These are phyloP conservation scores for Dianthus caryophyllus DNA, from an alignment of 148 eudicot species.

Conservation along the genomic window DNA sequence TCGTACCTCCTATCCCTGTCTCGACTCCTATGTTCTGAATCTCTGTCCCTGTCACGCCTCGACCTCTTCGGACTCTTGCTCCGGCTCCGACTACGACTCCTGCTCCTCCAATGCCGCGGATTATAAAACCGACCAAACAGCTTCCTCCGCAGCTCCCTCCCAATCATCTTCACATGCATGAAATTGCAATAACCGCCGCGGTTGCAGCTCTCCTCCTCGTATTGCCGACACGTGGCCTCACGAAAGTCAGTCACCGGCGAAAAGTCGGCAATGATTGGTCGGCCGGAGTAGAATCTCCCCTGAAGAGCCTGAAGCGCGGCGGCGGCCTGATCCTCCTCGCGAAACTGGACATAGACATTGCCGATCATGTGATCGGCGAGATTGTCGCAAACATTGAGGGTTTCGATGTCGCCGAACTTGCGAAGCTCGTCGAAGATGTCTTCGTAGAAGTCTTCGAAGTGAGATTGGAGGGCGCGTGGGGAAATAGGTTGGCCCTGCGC, in stretches of 20 bases:
- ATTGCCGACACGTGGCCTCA: conserved; percentile 72
- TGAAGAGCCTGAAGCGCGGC: conserved; percentile 44
- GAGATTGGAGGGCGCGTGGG: conserved; percentile 47
- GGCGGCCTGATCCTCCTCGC: conserved; percentile 72
- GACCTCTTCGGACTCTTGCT: conserved; percentile 36
- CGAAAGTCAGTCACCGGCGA: conserved; percentile 77
- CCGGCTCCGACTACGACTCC: conserved; percentile 33
- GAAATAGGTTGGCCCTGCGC: conserved; percentile 68
- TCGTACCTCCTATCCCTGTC: conserved; percentile 27
- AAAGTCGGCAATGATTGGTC: conserved; percentile 77
- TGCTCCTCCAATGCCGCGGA: conserved; percentile 18
- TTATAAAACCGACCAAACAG: conserved; percentile 39
- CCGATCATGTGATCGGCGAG: conserved; percentile 83
- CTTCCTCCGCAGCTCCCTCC: conserved; percentile 54
- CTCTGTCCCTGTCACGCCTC: conserved; percentile 24
- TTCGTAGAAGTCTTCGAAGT: conserved; percentile 71
- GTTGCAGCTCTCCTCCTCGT: conserved; percentile 68
- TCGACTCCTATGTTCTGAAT: conserved; percentile 17
- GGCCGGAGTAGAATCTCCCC: conserved; percentile 54
- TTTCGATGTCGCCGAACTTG: conserved; percentile 71
- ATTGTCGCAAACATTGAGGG: conserved; percentile 67
- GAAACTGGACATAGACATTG: conserved; percentile 71
- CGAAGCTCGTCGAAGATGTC: conserved; percentile 60
- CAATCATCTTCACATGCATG: conserved; percentile 72
- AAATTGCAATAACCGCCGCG: conserved; percentile 78